Evolutionary conservation across 768 basidiomycete genomes (phyloP), one percentile per base, ranked within the genome.

Genomic region (Amanita pallidorosea): DNA sequence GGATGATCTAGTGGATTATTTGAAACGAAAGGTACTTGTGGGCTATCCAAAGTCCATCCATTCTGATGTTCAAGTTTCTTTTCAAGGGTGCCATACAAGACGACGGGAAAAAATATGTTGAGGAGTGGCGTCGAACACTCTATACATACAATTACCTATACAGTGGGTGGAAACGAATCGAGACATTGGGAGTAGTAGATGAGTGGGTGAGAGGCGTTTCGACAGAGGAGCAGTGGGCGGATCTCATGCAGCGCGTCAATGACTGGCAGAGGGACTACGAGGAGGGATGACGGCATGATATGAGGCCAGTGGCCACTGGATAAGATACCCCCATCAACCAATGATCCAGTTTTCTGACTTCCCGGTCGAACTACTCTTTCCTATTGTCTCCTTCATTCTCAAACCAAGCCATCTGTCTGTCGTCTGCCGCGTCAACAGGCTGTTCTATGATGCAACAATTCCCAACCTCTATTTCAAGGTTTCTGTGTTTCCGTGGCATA

Each of bases 401-500:
- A 48, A 27, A 29, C 47, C 47, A 37, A 36, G 25, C 17, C 35
- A 38, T 27, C 22, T 48, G 31, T 36, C 47, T 17, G 27, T 12
- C 25, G 18, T 42, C 7, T 33, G 33, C 12, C 33, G 12, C 13
- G 13, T 33, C 3, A 33, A 33, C 33, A 33, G 13, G 4, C 13
- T 13, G 5, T 13, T 31, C 11, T 31, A 31, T 4, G 40, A 54
- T 1, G 80, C 80, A 55, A 73, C 80, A 0, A 62, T 67, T 2
- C 67, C 72, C 8, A 54, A 63, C 25, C 68, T 90, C 20, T 91
- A 90, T 56, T 67, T 73, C 22, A 68, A 71, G 11, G 70, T 81
- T 15, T 73, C 68, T 40, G 79, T 89, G 41, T 82, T 80, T 63
- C 73, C 85, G 13, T 88, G 85, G 87, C 77, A 87, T 51, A 81